A percentile compares a stretch with the other conserved stretches of the same genome.
Evolutionary conservation across 1,139 yeast species (phyloP).

Genomic region (Yamadazyma membranifaciens): DNA sequence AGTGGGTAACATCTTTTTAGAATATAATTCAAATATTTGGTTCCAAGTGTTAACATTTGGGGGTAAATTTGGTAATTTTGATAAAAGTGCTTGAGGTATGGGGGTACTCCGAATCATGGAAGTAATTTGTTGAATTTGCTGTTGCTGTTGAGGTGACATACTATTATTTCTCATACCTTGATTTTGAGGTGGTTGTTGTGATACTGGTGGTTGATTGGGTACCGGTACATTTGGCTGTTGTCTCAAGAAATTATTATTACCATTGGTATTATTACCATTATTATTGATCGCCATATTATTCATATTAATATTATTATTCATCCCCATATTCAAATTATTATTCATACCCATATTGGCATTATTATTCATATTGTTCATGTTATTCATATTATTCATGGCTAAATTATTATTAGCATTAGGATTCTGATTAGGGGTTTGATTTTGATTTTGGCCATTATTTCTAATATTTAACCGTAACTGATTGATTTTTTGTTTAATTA

Average conservation of each 20-base stretch:
- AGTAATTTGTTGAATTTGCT: constrained; percentile 36
- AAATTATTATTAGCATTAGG: constrained; percentile 2
- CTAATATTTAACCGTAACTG: constrained; percentile 30
- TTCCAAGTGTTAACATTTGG: constrained; percentile 83
- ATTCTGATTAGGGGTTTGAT: constrained; percentile 6
- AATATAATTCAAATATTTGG: constrained; percentile 70
- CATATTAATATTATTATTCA: constrained; percentile 6
- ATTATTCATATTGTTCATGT: constrained; percentile 2
- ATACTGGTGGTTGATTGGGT: constrained; percentile 12
- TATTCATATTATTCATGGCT: constrained; percentile 3
- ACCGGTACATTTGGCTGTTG: constrained; percentile 19
- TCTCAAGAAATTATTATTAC: constrained; percentile 30
- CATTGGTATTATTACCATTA: constrained; percentile 3
- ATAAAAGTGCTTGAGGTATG: constrained; percentile 72
- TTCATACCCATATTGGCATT: constrained; percentile 1
- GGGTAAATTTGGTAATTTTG: constrained; percentile 76
- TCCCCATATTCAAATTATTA: constrained; percentile 1
- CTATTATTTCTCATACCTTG: not conserved
- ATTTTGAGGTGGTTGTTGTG: constrained; percentile 29
- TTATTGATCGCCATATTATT: constrained; percentile 3
- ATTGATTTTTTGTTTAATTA: constrained; percentile 39
- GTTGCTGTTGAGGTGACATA: constrained; percentile 13
- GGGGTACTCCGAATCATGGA: constrained; percentile 50
- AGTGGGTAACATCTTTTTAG: constrained; percentile 55
- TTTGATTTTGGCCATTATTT: constrained; percentile 3